phyloP scores from a whole-genome alignment of 2,329 filamentous ascomycete genomes.

The Ophiostoma himal-ulmi region DNA sequence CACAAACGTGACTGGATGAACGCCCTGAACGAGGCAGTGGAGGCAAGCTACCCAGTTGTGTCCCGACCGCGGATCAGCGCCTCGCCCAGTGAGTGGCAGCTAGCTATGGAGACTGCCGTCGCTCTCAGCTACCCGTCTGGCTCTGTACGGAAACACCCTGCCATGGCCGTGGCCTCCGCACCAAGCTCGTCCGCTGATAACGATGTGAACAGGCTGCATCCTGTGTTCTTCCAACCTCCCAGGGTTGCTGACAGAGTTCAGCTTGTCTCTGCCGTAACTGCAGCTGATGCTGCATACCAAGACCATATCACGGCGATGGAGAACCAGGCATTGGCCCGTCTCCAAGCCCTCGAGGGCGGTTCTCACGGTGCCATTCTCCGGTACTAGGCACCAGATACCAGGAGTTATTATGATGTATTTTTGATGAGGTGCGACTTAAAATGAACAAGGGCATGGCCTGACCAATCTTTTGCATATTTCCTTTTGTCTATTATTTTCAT shows the following conservation, averaged over 20 bases:
- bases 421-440: neutral
- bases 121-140: constrained; percentile 29
- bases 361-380: constrained; percentile 12
- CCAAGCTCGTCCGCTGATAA: constrained; percentile 23
- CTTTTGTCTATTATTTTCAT: neutral
- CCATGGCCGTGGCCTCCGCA: constrained; percentile 29
- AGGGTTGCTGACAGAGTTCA: neutral
- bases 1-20: constrained; percentile 34
- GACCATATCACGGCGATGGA: constrained; percentile 30
- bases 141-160: constrained; percentile 33
- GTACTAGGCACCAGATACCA: neutral
- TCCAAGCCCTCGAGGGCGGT: constrained; percentile 26
- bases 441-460: neutral
- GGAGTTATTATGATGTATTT: neutral
- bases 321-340: constrained; percentile 25
- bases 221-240: constrained; percentile 32
- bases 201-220: constrained; percentile 31
- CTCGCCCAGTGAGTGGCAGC: constrained; percentile 34
- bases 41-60: constrained; percentile 28
- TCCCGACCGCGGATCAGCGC: constrained; percentile 26
- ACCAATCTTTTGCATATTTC: neutral
- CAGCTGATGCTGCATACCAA: constrained; percentile 27
- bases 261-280: neutral
- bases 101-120: constrained; percentile 37
- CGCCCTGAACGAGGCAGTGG: constrained; percentile 33